Percentiles rank a stretch among this genome's conserved stretches.
Evolutionary conservation across 148 eudicot species (phyloP).

Genomic region (Spergularia bocconei): DNA sequence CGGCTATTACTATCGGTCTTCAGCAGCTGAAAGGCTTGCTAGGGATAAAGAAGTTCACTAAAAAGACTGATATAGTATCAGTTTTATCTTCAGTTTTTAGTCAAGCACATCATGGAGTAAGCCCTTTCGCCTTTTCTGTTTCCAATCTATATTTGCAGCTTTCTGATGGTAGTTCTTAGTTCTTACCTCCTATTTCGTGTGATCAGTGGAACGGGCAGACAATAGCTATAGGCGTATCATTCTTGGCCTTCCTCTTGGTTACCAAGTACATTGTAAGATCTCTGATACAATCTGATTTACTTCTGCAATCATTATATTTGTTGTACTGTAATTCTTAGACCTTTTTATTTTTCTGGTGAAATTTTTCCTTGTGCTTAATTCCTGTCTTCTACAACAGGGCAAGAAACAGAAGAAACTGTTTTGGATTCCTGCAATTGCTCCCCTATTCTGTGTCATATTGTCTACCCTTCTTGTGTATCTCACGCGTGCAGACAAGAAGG

Average conservation of each 20-base stretch:
- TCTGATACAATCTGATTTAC: neutral
- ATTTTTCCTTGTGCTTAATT: neutral
- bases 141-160: neutral
- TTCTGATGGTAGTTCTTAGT: neutral
- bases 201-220: conserved; percentile 92
- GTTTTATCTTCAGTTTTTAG: conserved; percentile 63
- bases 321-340: too few relatives aligned
- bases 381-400: conserved; percentile 41
- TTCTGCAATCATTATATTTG: too few relatives aligned
- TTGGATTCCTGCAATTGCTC: conserved; percentile 92
- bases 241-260: conserved; percentile 65
- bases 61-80: conserved; percentile 64
- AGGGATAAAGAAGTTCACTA: conserved; percentile 69
- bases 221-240: conserved; percentile 57
- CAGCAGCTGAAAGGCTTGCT: conserved; percentile 90
- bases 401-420: conserved; percentile 70
- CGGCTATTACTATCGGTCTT: conserved; percentile 79
- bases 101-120: conserved; percentile 59
- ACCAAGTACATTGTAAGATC: conserved; percentile 68
- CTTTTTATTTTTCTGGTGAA: too few relatives aligned
- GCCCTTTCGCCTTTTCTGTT: neutral
- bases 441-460: conserved; percentile 64
- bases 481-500: conserved; percentile 65
- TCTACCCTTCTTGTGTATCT: conserved; percentile 65
- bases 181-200: neutral